Evolutionary conservation across 192 early-diverging fungal genomes (phyloP), one percentile per base, ranked within the genome.

Genomic region (Lobosporangium transversale): DNA sequence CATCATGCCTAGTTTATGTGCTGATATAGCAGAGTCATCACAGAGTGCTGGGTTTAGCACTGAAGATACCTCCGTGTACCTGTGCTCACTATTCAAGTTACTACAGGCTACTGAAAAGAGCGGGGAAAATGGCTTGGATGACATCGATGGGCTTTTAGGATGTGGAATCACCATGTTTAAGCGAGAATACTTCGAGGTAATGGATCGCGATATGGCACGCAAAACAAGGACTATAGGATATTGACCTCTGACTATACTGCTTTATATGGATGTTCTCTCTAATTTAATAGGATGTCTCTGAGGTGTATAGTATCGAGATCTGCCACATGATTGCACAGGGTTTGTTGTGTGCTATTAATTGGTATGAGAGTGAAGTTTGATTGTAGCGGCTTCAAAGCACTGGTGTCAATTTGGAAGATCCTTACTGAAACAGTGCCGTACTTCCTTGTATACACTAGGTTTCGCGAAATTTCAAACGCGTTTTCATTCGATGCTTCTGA

Each of bases 21-120:
- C 74, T 21, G 73, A 81, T 1, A 8, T 67, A 17, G 36, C 66
- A 2, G 9, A 54, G 2, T 52, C 66, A 15, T 57, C 66, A 14
- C 67, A 74, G 14, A 60, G 62, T 10, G 33, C 52, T 21, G 14
- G 24, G 43, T 29, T 58, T 17, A 55, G 67, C 5, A 55, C 70
- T 15, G 61, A 59, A 2, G 81, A 80, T 57, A 69, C 51, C 10
- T 36, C 90, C 1, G 69, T 88, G 1, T 85, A 86, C 17, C 79
- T 92, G 11, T 90, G 89, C 42, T 86, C 92, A 2, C 57, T 90
- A 26, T 81, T 94, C 49, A 89, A 90, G 48, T 73, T 94, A 27
- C 62, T 92, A 26, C 92, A 94, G 67, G 87, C 84, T 0, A 91
- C 90, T 57, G 88, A 91, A 40, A 90, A 91, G 49, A 79, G 81